A percentile compares a stretch with the other conserved stretches of the same genome.
Evolutionary conservation across 768 basidiomycete genomes (phyloP).

Genomic region (Postia placenta): DNA sequence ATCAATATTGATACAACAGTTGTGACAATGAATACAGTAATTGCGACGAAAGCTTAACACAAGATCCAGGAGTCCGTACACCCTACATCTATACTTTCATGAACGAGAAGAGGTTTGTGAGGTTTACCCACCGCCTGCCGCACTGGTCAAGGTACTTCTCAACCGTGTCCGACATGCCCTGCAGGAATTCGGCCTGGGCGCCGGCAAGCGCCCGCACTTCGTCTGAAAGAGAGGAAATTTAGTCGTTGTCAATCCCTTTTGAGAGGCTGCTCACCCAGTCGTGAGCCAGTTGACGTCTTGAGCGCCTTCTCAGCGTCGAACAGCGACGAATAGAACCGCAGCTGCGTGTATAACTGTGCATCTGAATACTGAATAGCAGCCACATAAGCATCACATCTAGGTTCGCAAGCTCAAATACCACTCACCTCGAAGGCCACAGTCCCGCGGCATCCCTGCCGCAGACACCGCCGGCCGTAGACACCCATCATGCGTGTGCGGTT

Average conservation of each 20-base stretch:
- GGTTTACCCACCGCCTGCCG: constrained; percentile 86
- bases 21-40: background rate
- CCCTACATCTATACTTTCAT: constrained; percentile 47
- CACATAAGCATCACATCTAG: constrained; percentile 2
- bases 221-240: constrained; percentile 35
- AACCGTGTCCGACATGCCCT: constrained; percentile 48
- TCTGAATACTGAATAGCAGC: constrained; percentile 68
- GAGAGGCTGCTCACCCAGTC: constrained; percentile 28
- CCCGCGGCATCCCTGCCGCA: constrained; percentile 64
- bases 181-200: constrained; percentile 47
- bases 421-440: constrained; percentile 71
- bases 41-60: background rate
- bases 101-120: constrained; percentile 74
- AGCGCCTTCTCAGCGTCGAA: constrained; percentile 69
- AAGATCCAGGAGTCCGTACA: background rate
- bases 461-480: constrained; percentile 82
- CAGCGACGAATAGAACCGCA: constrained; percentile 74
- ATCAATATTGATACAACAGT: background rate
- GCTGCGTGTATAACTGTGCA: constrained; percentile 79
- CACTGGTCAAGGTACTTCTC: constrained; percentile 82
- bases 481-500: constrained; percentile 89
- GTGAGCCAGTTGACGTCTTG: constrained; percentile 40
- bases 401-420: too few species aligned
- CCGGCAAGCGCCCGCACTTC: constrained; percentile 43
- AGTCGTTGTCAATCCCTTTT: background rate